Base-by-base conservation (phyloP, 140 eudicot genomes). In the Oenanthe javanica region DNA sequence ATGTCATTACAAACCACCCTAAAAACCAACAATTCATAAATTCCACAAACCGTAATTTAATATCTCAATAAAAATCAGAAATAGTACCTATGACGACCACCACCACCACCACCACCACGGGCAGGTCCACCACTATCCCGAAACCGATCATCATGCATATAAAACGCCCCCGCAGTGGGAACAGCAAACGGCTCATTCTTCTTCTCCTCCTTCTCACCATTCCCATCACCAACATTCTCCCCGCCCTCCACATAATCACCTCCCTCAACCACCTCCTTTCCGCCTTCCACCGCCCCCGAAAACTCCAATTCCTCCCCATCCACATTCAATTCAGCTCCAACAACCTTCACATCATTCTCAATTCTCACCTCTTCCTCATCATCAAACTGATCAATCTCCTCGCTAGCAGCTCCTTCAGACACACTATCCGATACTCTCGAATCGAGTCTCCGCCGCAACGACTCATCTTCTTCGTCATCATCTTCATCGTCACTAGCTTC, bases 91-190 rank as follows among this genome's bases (percentile, higher is more conserved):
- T 90, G 75, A 49, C 97, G 84, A 31, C 36, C 36, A 31, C 36
- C 36, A 31, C 36, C 36, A 10, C 96, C 87, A 55, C 89, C 89
- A 59, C 90, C 83, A 81, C 87, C 88, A 49, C 25, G 23, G 9
- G 25, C 25, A 61, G 69, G 38, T 61, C 69, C 69, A 10, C 69
- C 69, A 61, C 69, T 61, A 36, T 85, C 97, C 63, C 93, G 84
- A 72, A 91, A 91, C 57, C 99, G 85, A 80, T 96, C 99, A 87
- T 96, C 99, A 54, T 96, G 99, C 99, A 96, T 96, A 82, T 96
- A 96, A 84, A 96, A 96, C 0, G 99, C 96, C 18, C 99, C 99
- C 0, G 97, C 97, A 0, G 97, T 96, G 0, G 99, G 99, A 76
- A 96, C 99, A 4, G 93, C 88, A 85, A 77, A 96, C 2, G 99